Percentiles rank a stretch among this genome's conserved stretches.
phyloP scores from a whole-genome alignment of 129 eudicot species.

The Artemisia argyi region DNA sequence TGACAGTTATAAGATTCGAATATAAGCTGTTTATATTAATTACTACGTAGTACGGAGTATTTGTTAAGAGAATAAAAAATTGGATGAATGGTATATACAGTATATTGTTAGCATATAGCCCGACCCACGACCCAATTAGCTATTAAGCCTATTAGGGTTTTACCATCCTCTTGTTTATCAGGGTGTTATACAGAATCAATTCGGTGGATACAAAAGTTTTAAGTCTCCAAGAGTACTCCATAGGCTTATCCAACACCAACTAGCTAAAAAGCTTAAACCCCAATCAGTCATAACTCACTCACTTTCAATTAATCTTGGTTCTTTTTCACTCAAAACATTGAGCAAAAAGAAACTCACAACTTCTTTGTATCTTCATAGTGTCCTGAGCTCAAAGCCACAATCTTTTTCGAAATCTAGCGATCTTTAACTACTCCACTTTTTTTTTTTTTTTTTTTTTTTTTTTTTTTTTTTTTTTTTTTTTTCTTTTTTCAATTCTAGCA shows the following conservation, averaged over 20 bases:
- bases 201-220: conserved; percentile 17
- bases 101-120: too few relatives aligned
- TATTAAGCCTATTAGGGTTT: too few relatives aligned
- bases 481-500: neutral
- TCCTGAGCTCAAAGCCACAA: conserved; percentile 26
- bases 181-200: too few relatives aligned
- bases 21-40: too few relatives aligned
- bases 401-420: conserved; percentile 8
- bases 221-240: neutral
- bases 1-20: too few relatives aligned
- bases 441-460: too few relatives aligned
- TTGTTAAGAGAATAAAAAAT: too few relatives aligned
- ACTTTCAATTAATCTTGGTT: conserved; percentile 5
- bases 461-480: too few relatives aligned
- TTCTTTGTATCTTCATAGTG: conserved; percentile 12
- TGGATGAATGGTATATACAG: too few relatives aligned
- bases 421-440: neutral
- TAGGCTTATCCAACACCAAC: conserved; percentile 11
- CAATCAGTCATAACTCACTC: conserved; percentile 19
- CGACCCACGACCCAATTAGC: too few relatives aligned
- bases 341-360: neutral
- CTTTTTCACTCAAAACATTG: neutral
- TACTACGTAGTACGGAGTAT: too few relatives aligned
- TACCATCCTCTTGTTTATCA: too few relatives aligned
- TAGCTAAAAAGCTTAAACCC: conserved; percentile 9